Base-by-base conservation (phyloP, 2,329 filamentous ascomycete species). In the Claviceps maximensis region DNA sequence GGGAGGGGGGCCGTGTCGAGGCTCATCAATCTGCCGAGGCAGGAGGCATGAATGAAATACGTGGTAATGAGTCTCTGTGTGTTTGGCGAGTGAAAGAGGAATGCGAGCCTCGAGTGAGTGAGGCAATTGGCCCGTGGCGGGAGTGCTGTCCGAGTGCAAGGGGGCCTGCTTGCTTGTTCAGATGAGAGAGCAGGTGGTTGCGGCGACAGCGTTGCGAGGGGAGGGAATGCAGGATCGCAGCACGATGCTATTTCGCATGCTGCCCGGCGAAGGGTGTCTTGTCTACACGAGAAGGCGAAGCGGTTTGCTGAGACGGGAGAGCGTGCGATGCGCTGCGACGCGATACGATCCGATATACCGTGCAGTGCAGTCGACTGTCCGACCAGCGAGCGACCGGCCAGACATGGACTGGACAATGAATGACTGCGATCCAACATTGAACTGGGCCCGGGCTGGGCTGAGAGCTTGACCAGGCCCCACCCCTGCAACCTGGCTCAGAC, bases 11-110 rank as follows among this genome's bases (percentile, higher is more conserved):
- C 53, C 53, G 45, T 49, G 41, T 53, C 13, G 44, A 55, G 55
- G 56, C 57, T 58, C 54, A 57, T 56, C 51, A 23, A 51, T 51
- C 46, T 44, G 40, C 53, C 36, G 49, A 54, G 56, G 48, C 21
- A 49, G 54, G 52, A 56, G n/a, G 15, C 41, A 45, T 49, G 23
- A 49, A 49, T n/a, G 25, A 47, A 31, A 38, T 38, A n/a, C 36
- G 36, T 17, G 36, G 15, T 2, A 1, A 6, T n/a, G 36, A n/a
- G 15, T 38, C 15, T 38, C 8, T 38, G 6, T n/a, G 5, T 1
- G 33, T 36, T 12, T 2, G 12, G 15, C 15, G 15, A n/a, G 15
- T 17, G 36, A 6, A 7, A 5, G 5, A 2, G 36, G 1, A 17
- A n/a, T 5, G 5, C 27, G 31, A 33, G 31, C 12, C 2, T 29